Evolutionary conservation across 2,329 filamentous ascomycete genomes (phyloP), one percentile per base, ranked within the genome.

Genomic region (Teratosphaeria gauchensis): DNA sequence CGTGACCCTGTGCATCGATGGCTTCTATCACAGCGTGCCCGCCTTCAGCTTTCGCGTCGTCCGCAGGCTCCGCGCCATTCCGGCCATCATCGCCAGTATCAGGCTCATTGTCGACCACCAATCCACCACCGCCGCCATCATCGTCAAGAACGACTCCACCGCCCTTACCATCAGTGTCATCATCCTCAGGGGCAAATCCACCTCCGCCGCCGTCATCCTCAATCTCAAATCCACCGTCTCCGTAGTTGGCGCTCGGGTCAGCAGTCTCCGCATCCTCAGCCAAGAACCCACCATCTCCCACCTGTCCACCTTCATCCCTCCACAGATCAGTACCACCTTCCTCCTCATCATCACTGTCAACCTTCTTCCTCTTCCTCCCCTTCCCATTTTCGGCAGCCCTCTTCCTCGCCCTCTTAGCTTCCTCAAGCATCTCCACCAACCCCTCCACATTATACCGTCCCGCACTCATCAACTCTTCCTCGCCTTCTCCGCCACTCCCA

Each of bases 251-350:
- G 6, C 3, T 48, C n/a, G 16, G 42, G 16, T 21, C 19, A 48
- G 42, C 9, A 19, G 6, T 21, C 42, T 71, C 71, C 46, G 57
- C 55, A 11, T 65, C 60, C 38, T 63, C 58, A 31, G 60, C 59
- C n/a, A 67, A 52, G 58, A 67, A 68, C 12, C 63, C 67, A 51
- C 65, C 60, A 74, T 76, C 69, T 21, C 68, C 69, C n/a, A 53
- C 32, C 12, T 53, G 56, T 16, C 56, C 57, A 24, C 28, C 42
- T 24, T 60, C 60, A 16, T 58, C 33, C 48, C 35, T 46, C 33
- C 4, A 53, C 55, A 56, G 51, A 16, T 24, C 54, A 35, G 42
- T n/a, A 1, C 55, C 56, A 3, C 55, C 28, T 46, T 54, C 58
- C 12, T 59, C 56, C 35, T 59, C 60, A 12, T 58, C 58, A 54